These are phyloP conservation scores for Cryptococcus sp. DNA, from an alignment of 1,284 basidiomycete species.

Conservation along the genomic window DNA sequence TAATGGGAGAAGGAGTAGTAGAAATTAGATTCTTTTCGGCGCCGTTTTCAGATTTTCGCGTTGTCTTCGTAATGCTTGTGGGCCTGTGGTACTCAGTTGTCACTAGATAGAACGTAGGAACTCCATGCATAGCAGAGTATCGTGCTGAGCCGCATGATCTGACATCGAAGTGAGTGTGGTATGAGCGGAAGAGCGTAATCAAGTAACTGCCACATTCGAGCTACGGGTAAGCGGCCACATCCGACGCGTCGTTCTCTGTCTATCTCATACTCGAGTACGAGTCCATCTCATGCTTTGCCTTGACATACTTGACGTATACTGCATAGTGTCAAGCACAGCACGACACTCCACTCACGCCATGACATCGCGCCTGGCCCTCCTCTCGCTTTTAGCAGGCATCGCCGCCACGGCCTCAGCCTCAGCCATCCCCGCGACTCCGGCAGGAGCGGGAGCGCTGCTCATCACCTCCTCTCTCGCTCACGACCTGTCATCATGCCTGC, in stretches of 20 bases:
- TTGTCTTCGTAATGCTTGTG: too few relatives aligned
- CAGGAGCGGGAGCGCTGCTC: slow-evolving; percentile 1
- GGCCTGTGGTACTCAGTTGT: too few relatives aligned
- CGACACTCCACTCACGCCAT: background rate
- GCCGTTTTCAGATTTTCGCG: too few relatives aligned
- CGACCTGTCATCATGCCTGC: slow-evolving; percentile 14
- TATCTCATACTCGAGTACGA: slow-evolving; percentile 1
- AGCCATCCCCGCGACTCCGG: background rate
- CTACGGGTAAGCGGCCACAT: background rate
- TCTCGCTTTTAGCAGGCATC: slow-evolving; percentile 9
- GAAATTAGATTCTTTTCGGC: too few relatives aligned
- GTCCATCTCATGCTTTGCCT: background rate
- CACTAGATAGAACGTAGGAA: too few relatives aligned
- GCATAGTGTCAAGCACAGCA: background rate
- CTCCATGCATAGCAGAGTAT: too few relatives aligned
- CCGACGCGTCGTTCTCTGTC: slow-evolving; percentile 4
- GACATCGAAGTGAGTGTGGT: too few relatives aligned
- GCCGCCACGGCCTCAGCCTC: slow-evolving; percentile 1
- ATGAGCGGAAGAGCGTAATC: too few relatives aligned
- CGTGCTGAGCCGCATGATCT: too few relatives aligned
- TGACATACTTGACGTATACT: background rate
- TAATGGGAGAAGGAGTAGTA: background rate
- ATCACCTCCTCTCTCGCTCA: slow-evolving; percentile 4
- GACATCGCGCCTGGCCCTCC: slow-evolving; percentile 10
- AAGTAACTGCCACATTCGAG: too few relatives aligned